Base-by-base conservation (phyloP, 169 alveolate species). In the Cardiosporidium cionae region DNA sequence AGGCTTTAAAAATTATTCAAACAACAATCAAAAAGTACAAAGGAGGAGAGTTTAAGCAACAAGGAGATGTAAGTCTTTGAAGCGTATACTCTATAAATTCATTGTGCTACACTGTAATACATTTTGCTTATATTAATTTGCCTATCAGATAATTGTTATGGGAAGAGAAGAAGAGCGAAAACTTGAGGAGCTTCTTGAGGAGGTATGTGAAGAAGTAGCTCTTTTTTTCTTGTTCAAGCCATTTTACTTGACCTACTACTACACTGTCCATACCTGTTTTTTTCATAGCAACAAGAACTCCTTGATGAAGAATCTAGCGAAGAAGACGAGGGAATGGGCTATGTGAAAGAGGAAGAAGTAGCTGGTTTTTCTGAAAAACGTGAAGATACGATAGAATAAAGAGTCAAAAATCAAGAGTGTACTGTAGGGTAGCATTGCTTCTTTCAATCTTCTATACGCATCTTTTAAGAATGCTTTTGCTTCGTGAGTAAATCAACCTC, bases 241-340 rank as follows among this genome's bases (percentile, higher is more conserved):
- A 7, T 54, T 29, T 7, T 7, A 6, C 35, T 32, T 32, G 7
- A 9, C 3, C 35, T 6, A 6, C 7, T 54, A 32, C 66, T 3
- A 32, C 3, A 25, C 35, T 3, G 7, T 29, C 67, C 25, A 16
- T 44, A n/a, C 9, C 25, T 25, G 4, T 22, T 63, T 7, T 63
- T 1, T 63, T 34, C 22, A 63, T 25, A 27, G 68, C 22, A 25
- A 16, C 23, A 31, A 25, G 6, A 16, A 16, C 3, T 63, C 7
- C 67, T 29, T 7, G 3, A 3, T 7, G 67, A 16, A n/a, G n/a
- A n/a, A n/a, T n/a, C n/a, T n/a, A n/a, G n/a, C n/a, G n/a, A n/a
- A n/a, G 76, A 75, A 25, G 82, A 75, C 65, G 82, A 75, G 66
- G 76, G 76, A 2, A 75, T 75, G 82, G 82, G 82, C 23, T 33